phyloP scores from a whole-genome alignment of 495 filamentous ascomycete genomes.

The Astrocystis sublimbata region DNA sequence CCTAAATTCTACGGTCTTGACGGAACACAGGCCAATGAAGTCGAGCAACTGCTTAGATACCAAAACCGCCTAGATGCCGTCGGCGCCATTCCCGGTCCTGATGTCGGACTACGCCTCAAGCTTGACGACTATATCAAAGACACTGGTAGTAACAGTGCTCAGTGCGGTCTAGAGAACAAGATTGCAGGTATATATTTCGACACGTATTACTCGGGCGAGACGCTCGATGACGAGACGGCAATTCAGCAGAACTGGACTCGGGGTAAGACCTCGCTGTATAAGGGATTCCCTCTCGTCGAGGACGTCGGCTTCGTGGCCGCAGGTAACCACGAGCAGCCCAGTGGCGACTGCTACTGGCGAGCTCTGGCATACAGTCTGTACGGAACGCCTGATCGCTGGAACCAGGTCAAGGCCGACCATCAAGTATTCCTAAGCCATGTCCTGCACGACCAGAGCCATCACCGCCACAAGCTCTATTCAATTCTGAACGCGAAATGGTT shows the following conservation, averaged over 20 bases:
- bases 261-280: neutral
- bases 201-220: conserved; percentile 1
- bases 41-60: neutral
- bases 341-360: conserved; percentile 24
- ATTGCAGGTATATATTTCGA: neutral
- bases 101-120: neutral
- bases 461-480: conserved; percentile 23
- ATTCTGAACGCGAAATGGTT: conserved; percentile 12
- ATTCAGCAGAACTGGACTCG: neutral
- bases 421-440: conserved; percentile 20
- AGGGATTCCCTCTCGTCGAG: conserved; percentile 22
- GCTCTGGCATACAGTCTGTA: conserved; percentile 10
- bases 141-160: neutral
- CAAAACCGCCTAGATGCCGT: conserved; percentile 2
- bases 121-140: neutral
- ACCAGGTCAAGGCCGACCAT: conserved; percentile 35
- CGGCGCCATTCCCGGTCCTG: conserved; percentile 4
- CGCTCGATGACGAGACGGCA: conserved; percentile 1
- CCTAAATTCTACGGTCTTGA: neutral
- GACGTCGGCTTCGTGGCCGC: conserved; percentile 11
- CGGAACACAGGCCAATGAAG: neutral
- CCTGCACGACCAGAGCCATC: conserved; percentile 22
- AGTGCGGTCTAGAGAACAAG: neutral
- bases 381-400: conserved; percentile 24
- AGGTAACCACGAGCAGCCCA: neutral